phyloP scores from a whole-genome alignment of 2,329 filamentous ascomycete genomes.

The Pyricularia pennisetigena region DNA sequence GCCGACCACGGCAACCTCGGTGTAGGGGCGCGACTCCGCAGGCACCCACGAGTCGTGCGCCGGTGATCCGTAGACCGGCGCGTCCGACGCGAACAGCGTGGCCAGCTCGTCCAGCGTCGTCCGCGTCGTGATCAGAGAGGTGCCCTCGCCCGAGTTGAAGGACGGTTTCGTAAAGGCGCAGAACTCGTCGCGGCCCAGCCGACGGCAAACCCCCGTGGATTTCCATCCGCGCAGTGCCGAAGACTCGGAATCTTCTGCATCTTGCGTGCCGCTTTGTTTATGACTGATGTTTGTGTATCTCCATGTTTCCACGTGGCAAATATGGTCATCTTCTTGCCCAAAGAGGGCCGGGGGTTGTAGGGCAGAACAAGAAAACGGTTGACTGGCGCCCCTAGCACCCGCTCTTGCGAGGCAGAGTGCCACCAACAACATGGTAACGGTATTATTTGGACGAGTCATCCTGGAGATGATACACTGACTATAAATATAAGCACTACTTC shows the following conservation, averaged over 20 bases:
- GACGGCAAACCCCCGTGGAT: neutral
- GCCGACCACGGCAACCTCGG: neutral
- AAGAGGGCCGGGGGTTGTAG: neutral
- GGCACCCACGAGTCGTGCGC: conserved; percentile 15
- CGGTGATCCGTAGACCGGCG: conserved; percentile 7
- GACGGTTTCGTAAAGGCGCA: conserved; percentile 16
- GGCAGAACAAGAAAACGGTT: neutral
- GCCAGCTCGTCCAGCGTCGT: conserved; percentile 12
- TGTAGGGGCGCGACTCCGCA: neutral
- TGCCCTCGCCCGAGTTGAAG: conserved; percentile 15
- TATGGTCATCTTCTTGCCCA: neutral
- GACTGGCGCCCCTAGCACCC: neutral
- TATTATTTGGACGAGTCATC: neutral
- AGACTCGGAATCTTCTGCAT: neutral
- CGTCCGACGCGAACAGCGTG: conserved; percentile 4
- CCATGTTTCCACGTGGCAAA: neutral
- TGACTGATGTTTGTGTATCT: neutral
- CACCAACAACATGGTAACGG: neutral
- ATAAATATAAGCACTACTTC: neutral
- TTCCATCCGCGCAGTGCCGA: neutral
- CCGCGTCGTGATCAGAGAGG: conserved; percentile 18
- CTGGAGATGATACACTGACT: neutral
- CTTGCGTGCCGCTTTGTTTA: neutral
- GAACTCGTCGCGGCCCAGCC: conserved; percentile 8
- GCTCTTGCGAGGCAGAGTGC: neutral